Conservation (phyloP, 345 rosid species). For the Erysimum cheiranthoides region DNA sequence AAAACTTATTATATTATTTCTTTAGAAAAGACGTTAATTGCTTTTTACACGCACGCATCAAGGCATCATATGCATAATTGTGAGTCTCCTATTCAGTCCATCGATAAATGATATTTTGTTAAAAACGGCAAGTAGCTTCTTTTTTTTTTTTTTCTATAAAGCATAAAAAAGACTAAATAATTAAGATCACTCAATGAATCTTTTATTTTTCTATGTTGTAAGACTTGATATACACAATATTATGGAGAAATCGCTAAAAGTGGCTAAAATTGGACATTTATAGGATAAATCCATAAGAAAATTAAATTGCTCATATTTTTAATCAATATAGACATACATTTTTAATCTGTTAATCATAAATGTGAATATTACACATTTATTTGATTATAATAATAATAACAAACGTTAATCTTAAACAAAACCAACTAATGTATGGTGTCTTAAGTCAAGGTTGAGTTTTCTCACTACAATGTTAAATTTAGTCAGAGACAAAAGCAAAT, state of each 20-base stretch:
- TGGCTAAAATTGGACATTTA: neutral
- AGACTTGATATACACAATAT: too few relatives aligned
- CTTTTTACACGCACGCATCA: slow-evolving; percentile 29
- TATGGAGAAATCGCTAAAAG: neutral
- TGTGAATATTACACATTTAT: neutral
- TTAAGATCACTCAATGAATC: neutral
- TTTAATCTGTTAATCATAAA: neutral
- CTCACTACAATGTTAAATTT: neutral
- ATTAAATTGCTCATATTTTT: neutral
- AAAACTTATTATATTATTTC: slow-evolving; percentile 22
- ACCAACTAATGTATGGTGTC: neutral
- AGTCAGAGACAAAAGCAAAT: neutral
- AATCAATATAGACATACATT: neutral
- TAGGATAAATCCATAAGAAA: neutral
- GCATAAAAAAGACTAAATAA: neutral
- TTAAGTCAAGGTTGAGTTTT: neutral
- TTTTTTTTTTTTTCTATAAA: too few relatives aligned
- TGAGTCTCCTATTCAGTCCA: neutral
- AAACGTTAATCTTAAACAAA: neutral
- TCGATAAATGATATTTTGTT: neutral
- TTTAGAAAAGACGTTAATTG: slow-evolving; percentile 22
- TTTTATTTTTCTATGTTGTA: too few relatives aligned
- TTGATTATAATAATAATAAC: neutral
- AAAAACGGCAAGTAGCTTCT: too few relatives aligned
- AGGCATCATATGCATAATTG: slow-evolving; percentile 33